These are phyloP conservation scores for Discostella stelligera DNA, from an alignment of 352 stramenopile genomes.

Conservation along the genomic window DNA sequence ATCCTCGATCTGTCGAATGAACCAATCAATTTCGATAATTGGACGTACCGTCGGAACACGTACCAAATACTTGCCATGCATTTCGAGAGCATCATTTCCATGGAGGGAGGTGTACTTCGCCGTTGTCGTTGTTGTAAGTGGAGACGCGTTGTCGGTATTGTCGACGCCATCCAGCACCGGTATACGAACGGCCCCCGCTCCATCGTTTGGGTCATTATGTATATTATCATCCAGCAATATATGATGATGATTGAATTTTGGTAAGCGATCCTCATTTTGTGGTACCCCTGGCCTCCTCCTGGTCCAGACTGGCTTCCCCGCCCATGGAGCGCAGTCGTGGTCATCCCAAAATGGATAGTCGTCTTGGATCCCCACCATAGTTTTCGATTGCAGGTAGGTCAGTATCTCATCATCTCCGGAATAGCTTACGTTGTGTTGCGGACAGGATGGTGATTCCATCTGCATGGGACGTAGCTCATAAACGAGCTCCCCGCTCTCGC, in stretches of 20 bases:
- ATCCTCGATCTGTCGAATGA: slow-evolving; percentile 65
- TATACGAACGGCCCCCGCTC: slow-evolving; percentile 67
- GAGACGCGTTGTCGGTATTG: background rate
- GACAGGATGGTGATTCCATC: background rate
- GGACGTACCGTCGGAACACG: slow-evolving; percentile 76
- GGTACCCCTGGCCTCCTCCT: background rate
- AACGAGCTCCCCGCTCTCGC: slow-evolving; percentile 19
- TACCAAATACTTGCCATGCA: slow-evolving; percentile 77
- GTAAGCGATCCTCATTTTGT: slow-evolving; percentile 2
- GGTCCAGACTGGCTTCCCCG: slow-evolving; percentile 80
- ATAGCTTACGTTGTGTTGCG: background rate
- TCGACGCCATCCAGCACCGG: slow-evolving; percentile 7
- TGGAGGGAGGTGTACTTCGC: slow-evolving; percentile 52
- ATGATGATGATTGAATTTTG: slow-evolving; percentile 66
- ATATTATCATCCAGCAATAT: slow-evolving; percentile 85
- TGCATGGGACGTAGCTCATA: slow-evolving; percentile 54
- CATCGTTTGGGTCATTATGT: slow-evolving; percentile 72
- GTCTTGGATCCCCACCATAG: slow-evolving; percentile 75
- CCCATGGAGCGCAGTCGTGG: slow-evolving; percentile 58
- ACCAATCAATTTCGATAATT: slow-evolving; percentile 76
- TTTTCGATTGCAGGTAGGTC: slow-evolving; percentile 51
- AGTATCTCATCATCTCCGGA: slow-evolving; percentile 72
- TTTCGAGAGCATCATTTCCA: slow-evolving; percentile 41
- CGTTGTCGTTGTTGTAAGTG: background rate
- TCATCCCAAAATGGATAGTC: slow-evolving; percentile 77